A percentile compares a stretch with the other conserved stretches of the same genome.
phyloP scores from a whole-genome alignment of 225 moss, liverwort and hornwort species.

The Pseudoscleropodium purum region DNA sequence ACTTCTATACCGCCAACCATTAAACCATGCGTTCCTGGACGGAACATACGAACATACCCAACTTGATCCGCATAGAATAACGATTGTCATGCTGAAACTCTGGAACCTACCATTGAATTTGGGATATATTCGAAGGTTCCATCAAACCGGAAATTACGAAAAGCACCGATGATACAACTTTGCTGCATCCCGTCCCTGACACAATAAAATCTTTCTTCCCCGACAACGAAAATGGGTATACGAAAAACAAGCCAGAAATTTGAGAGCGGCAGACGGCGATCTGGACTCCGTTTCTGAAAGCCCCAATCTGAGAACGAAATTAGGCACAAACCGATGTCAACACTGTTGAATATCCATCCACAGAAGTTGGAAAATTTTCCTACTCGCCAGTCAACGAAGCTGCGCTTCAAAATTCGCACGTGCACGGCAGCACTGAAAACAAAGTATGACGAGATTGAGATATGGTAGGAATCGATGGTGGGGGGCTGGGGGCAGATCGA shows the following conservation, averaged over 20 bases:
- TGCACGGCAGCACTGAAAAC: not conserved
- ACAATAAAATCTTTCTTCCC: not conserved
- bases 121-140: not conserved
- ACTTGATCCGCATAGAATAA: not conserved
- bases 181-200: not conserved
- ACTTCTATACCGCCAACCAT: too few species aligned
- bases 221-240: not conserved
- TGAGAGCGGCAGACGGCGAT: not conserved
- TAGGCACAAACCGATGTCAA: not conserved
- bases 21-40: too few species aligned
- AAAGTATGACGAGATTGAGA: not conserved
- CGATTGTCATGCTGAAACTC: not conserved
- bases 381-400: not conserved
- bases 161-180: not conserved
- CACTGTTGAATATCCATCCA: not conserved
- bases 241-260: not conserved
- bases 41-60: not conserved
- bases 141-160: not conserved
- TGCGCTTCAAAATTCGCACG: not conserved
- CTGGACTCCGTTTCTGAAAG: not conserved
- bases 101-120: not conserved
- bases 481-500: not conserved
- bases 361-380: not conserved
- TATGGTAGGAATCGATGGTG: not conserved
- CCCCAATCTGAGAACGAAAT: not conserved